These are phyloP conservation scores for Drechslera avenae DNA, from an alignment of 2,329 filamentous ascomycete genomes.

Conservation along the genomic window DNA sequence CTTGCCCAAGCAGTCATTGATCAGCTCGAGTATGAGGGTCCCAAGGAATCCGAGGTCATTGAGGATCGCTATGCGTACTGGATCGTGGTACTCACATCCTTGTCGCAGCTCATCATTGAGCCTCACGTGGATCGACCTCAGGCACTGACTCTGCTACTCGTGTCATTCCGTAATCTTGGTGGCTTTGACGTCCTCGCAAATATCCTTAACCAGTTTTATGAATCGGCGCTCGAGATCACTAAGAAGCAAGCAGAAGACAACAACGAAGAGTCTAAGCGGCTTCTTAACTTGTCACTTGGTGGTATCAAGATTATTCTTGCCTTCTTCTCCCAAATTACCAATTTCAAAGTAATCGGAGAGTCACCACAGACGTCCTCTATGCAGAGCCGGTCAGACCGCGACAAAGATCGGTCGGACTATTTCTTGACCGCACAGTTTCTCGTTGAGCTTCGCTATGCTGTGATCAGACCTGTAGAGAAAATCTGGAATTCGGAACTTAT, in stretches of 20 bases:
- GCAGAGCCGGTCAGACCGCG: slow-evolving; percentile 58
- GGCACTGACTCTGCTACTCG: slow-evolving; percentile 72
- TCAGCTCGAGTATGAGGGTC: slow-evolving; percentile 63
- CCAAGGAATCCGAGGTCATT: slow-evolving; percentile 55
- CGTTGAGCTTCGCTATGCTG: slow-evolving; percentile 80
- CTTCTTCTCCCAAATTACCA: slow-evolving; percentile 77
- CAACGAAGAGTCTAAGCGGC: slow-evolving; percentile 51
- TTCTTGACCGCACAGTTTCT: slow-evolving; percentile 77
- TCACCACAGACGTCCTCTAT: slow-evolving; percentile 66
- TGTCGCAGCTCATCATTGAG: slow-evolving; percentile 81
- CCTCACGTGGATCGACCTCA: slow-evolving; percentile 53
- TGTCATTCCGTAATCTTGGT: slow-evolving; percentile 82
- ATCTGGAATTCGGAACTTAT: slow-evolving; percentile 87
- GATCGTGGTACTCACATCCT: slow-evolving; percentile 77
- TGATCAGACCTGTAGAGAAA: slow-evolving; percentile 75
- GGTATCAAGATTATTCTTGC: slow-evolving; percentile 82
- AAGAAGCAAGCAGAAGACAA: slow-evolving; percentile 49
- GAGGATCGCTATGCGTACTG: slow-evolving; percentile 76
- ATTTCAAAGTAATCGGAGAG: slow-evolving; percentile 80
- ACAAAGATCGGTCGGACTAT: slow-evolving; percentile 62
- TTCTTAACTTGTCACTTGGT: slow-evolving; percentile 58
- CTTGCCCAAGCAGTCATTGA: slow-evolving; percentile 73
- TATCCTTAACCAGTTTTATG: slow-evolving; percentile 71
- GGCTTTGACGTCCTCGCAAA: slow-evolving; percentile 76
- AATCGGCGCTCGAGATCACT: slow-evolving; percentile 59